Evolutionary conservation across 78 protist species (phyloP).

Genomic region (Emiliania huxleyi): DNA sequence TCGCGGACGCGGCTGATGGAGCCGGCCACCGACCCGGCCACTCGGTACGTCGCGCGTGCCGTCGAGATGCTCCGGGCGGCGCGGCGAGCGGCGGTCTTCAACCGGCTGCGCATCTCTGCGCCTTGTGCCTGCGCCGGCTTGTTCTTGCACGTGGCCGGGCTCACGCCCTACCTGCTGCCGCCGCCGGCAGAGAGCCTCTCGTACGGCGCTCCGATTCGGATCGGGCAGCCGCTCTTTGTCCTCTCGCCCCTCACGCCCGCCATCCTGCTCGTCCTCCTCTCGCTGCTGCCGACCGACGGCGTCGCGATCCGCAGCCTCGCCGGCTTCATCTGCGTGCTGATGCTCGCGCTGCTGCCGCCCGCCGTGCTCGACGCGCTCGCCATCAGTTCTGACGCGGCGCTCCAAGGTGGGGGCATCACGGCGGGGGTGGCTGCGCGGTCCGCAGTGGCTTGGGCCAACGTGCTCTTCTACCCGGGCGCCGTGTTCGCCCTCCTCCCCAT

Average conservation of each 20-base stretch:
- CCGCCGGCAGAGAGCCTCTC: not conserved
- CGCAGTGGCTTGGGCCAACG: no score
- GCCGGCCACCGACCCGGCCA: not conserved
- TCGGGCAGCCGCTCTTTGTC: not conserved
- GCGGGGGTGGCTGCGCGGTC: no score
- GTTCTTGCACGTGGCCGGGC: not conserved
- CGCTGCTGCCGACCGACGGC: not conserved
- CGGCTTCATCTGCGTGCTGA: not conserved
- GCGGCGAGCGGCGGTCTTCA: not conserved
- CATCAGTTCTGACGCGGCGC: not conserved
- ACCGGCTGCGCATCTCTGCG: not conserved
- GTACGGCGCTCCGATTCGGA: not conserved
- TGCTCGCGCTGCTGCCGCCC: not conserved
- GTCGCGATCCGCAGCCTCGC: not conserved
- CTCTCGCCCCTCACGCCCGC: not conserved
- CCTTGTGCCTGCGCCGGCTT: not conserved
- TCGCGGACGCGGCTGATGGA: no score
- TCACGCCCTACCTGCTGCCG: not conserved
- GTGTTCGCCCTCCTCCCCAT: not conserved
- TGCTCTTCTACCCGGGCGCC: no score
- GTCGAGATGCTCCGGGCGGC: not conserved
- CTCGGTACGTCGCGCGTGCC: not conserved
- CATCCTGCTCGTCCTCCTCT: not conserved
- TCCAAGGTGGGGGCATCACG: not conserved
- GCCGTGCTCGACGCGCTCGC: not conserved